Evolutionary conservation across 2,329 filamentous ascomycete species (phyloP).

Genomic region (Diaporthe sp.): DNA sequence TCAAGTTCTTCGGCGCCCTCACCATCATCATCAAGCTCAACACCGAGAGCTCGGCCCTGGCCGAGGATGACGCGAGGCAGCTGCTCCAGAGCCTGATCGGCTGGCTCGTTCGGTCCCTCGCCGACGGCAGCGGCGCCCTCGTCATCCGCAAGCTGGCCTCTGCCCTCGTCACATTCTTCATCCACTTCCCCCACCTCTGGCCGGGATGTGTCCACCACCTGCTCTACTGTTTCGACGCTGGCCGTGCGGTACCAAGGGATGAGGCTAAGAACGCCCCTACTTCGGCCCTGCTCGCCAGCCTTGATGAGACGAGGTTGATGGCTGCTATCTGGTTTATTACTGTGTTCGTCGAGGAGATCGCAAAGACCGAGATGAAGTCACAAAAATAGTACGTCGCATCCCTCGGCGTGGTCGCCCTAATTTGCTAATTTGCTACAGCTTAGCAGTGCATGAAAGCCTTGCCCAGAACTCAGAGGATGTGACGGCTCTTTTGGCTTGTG

Average conservation of each 20-base stretch:
- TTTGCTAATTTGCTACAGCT: constrained; percentile 45
- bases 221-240: constrained; percentile 68
- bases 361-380: constrained; percentile 75
- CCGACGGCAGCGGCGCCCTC: constrained; percentile 66
- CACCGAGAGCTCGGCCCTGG: constrained; percentile 74
- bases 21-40: constrained; percentile 97
- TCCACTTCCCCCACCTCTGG: constrained; percentile 79
- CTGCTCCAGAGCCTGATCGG: constrained; percentile 72
- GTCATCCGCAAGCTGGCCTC: constrained; percentile 82
- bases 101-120: constrained; percentile 72
- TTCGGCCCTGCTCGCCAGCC: constrained; percentile 57
- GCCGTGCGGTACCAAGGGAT: constrained; percentile 61
- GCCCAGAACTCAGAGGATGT: constrained; percentile 58
- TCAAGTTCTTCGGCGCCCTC: constrained; percentile 92
- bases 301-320: constrained; percentile 65
- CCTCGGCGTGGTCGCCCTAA: constrained; percentile 47
- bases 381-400: constrained; percentile 64
- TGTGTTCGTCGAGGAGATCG: constrained; percentile 74
- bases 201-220: constrained; percentile 74
- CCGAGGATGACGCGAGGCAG: constrained; percentile 68
- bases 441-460: constrained; percentile 56
- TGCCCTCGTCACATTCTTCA: constrained; percentile 81
- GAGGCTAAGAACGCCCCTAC: constrained; percentile 59
- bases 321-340: constrained; percentile 76
- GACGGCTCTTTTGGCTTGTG: constrained; percentile 55